A percentile compares a stretch with the other conserved stretches of the same genome.
phyloP scores from a whole-genome alignment of 2,329 filamentous ascomycete species.

The Thielaviopsis cerberus region DNA sequence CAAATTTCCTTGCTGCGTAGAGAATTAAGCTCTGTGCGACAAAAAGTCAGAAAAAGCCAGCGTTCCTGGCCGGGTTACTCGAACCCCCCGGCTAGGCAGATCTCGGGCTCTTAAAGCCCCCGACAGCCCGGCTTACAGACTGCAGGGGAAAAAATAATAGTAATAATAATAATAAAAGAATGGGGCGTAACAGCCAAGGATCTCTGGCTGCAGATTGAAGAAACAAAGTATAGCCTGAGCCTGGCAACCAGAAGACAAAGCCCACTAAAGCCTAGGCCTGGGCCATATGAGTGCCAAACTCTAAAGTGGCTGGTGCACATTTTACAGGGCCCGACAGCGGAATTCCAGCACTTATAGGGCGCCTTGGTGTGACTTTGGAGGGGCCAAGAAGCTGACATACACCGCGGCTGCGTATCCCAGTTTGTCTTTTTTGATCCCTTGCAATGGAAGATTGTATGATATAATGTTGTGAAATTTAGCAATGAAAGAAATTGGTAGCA shows the following conservation, averaged over 20 bases:
- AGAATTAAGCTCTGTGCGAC: neutral
- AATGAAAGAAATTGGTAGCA: no score
- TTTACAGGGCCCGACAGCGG: neutral
- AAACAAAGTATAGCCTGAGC: neutral
- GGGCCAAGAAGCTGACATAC: no score
- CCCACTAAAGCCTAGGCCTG: neutral
- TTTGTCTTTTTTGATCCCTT: no score
- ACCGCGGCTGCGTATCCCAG: no score
- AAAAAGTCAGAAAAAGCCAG: neutral
- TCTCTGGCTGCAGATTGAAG: neutral
- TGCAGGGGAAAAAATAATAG: neutral
- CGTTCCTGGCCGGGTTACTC: neutral
- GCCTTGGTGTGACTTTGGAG: no score
- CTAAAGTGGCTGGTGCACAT: neutral
- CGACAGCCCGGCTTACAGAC: neutral
- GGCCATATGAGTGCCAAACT: neutral
- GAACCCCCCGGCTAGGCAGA: neutral
- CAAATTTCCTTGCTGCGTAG: no score
- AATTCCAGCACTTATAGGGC: no score
- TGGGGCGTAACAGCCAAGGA: neutral
- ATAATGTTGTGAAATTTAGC: no score
- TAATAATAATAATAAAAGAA: neutral
- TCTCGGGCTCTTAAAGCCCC: neutral
- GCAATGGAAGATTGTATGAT: no score
- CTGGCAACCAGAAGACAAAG: neutral